Conservation (phyloP, 2,329 filamentous ascomycete species). For the Monosporascus sp. region DNA sequence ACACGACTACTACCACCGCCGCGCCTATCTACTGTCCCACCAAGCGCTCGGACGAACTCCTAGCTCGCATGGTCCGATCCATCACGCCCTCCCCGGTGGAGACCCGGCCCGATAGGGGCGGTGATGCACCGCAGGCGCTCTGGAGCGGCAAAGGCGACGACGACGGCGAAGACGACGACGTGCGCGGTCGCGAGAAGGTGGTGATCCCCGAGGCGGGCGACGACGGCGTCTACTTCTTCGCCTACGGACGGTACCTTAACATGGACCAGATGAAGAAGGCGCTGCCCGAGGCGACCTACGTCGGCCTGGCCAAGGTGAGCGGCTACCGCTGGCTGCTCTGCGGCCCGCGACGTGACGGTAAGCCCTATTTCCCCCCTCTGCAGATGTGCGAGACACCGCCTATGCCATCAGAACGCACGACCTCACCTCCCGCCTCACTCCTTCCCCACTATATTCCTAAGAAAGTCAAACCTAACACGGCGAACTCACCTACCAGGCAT, state of each 20-base stretch:
- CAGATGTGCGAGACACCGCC: no score
- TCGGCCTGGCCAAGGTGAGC: background rate
- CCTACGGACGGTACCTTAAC: background rate
- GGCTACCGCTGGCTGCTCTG: background rate
- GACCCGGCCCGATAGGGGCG: no score
- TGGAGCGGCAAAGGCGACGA: background rate
- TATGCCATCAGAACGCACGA: no score
- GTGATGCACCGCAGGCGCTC: background rate
- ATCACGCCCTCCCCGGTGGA: no score
- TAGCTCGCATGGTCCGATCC: no score
- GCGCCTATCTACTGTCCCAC: no score
- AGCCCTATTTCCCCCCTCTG: background rate
- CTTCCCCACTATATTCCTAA: no score
- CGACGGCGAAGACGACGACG: background rate
- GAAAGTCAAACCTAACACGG: no score
- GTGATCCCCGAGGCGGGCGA: background rate
- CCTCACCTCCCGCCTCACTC: no score
- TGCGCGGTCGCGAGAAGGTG: background rate
- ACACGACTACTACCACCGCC: no score
- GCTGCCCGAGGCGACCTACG: background rate
- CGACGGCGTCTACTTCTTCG: constrained; percentile 1
- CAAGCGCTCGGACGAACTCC: no score
- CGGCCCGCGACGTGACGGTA: background rate
- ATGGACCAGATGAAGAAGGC: background rate
- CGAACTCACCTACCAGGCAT: background rate